These are phyloP conservation scores for Coemansia sp. DNA, from an alignment of 192 early-diverging fungal genomes.

Conservation along the genomic window DNA sequence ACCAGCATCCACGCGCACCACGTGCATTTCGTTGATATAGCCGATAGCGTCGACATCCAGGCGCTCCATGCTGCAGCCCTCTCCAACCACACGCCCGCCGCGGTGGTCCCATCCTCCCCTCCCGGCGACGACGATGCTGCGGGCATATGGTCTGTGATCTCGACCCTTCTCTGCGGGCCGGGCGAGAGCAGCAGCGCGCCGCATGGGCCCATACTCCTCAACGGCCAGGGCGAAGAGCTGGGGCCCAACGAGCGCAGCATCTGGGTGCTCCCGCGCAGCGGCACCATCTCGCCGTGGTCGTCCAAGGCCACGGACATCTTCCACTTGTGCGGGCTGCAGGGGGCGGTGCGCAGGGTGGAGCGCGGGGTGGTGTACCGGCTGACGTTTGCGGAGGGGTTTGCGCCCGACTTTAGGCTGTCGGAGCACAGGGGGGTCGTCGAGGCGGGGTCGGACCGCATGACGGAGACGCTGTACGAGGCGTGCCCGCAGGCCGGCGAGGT, in stretches of 20 bases:
- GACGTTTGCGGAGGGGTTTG: slow-evolving; percentile 36
- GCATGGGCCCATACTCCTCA: slow-evolving; percentile 18
- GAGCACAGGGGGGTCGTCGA: slow-evolving; percentile 55
- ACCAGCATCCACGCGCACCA: slow-evolving; percentile 61
- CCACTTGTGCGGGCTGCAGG: slow-evolving; percentile 78
- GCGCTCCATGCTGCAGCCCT: slow-evolving; percentile 52
- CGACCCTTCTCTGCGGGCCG: slow-evolving; percentile 35
- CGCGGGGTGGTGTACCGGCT: slow-evolving; percentile 79
- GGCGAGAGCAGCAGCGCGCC: slow-evolving; percentile 23
- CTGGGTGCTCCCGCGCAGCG: slow-evolving; percentile 83
- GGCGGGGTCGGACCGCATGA: slow-evolving; percentile 90
- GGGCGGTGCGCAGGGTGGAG: slow-evolving; percentile 79
- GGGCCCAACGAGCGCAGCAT: slow-evolving; percentile 42
- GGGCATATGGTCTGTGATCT: slow-evolving; percentile 32
- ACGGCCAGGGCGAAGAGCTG: too few relatives aligned
- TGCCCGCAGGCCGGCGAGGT: slow-evolving; percentile 66
- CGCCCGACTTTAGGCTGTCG: slow-evolving; percentile 30
- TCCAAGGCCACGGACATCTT: slow-evolving; percentile 99
- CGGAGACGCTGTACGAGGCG: slow-evolving; percentile 67
- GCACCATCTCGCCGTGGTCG: slow-evolving; percentile 99
- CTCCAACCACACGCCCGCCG: slow-evolving; percentile 27
- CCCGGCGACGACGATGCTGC: background rate
- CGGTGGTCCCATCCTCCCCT: too few relatives aligned
- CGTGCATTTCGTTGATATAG: slow-evolving; percentile 72
- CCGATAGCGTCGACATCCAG: background rate